Evolutionary conservation across 106 monocot genomes (phyloP).

Genomic region (Ottelia alismoides): DNA sequence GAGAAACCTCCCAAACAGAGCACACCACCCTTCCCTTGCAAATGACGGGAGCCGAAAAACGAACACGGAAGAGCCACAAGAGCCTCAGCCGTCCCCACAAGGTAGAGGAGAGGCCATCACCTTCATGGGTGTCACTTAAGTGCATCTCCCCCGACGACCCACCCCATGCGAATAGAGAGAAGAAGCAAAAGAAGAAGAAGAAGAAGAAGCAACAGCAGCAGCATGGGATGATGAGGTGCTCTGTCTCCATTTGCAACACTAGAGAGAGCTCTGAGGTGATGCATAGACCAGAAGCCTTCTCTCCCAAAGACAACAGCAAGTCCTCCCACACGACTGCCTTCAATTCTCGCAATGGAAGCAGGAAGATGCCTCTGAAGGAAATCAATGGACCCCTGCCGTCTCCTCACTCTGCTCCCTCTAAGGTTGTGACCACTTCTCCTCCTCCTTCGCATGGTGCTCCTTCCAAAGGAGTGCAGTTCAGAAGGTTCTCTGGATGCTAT

Average conservation of each 20-base stretch:
- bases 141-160: constrained; percentile 1
- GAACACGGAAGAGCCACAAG: constrained; percentile 2
- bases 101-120: background rate
- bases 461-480: constrained; percentile 41
- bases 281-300: constrained; percentile 8
- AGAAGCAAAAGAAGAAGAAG: constrained; percentile 1
- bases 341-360: constrained; percentile 1
- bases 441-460: constrained; percentile 46
- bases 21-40: background rate
- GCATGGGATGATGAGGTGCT: constrained; percentile 23
- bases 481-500: constrained; percentile 66
- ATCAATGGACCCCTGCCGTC: constrained; percentile 6
- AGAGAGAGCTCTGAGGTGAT: constrained; percentile 18
- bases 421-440: constrained; percentile 5
- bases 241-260: constrained; percentile 29
- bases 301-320: constrained; percentile 10
- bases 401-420: background rate
- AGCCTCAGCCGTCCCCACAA: background rate
- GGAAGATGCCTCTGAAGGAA: constrained; percentile 21
- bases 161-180: background rate
- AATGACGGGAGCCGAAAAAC: constrained; percentile 4
- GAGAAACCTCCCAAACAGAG: too few relatives aligned
- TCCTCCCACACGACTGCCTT: background rate
- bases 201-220: too few relatives aligned
- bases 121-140: background rate